Percentiles rank a stretch among this genome's conserved stretches.
These are phyloP conservation scores for Rostrohypoxylon terebratum DNA, from an alignment of 495 filamentous ascomycete species.

Conservation along the genomic window DNA sequence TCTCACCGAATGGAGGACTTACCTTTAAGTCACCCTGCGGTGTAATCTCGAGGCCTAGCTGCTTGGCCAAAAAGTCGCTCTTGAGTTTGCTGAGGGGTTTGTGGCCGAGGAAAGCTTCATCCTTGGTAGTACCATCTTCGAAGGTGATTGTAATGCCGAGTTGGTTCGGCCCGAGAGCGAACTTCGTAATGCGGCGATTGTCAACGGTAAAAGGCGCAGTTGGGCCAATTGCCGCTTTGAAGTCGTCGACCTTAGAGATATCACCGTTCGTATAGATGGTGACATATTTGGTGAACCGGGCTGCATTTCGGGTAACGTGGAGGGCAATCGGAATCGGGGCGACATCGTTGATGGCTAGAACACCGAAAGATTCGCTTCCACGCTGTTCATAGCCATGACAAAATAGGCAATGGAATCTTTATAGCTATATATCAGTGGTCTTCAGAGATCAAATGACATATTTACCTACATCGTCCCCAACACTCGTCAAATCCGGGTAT, in stretches of 20 bases:
- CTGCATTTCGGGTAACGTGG: slow-evolving; percentile 31
- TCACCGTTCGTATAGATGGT: slow-evolving; percentile 42
- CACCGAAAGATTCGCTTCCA: background rate
- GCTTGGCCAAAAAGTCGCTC: slow-evolving; percentile 26
- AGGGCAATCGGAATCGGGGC: slow-evolving; percentile 4
- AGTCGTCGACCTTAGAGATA: slow-evolving; percentile 9
- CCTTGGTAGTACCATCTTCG: slow-evolving; percentile 31
- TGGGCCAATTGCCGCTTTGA: slow-evolving; percentile 11
- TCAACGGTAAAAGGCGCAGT: slow-evolving; percentile 21
- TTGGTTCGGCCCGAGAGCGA: slow-evolving; percentile 15
- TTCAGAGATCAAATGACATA: background rate
- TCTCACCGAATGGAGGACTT: slow-evolving; percentile 27
- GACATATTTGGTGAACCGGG: slow-evolving; percentile 13
- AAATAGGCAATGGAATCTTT: background rate
- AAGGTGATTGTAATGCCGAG: slow-evolving; percentile 19
- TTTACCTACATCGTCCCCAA: slow-evolving; percentile 50
- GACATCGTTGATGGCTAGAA: slow-evolving; percentile 16
- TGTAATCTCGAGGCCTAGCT: slow-evolving; percentile 39
- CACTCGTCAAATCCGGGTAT: slow-evolving; percentile 47
- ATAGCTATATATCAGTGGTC: background rate
- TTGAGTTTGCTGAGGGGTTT: slow-evolving; percentile 32
- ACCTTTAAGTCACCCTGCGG: slow-evolving; percentile 35
- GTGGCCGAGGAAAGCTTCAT: slow-evolving; percentile 36
- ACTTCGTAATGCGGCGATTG: slow-evolving; percentile 17
- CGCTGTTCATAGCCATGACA: background rate